Evolutionary conservation across 805 yeast species (phyloP), one percentile per base, ranked within the genome.

Genomic region (Lipomyces orientalis): DNA sequence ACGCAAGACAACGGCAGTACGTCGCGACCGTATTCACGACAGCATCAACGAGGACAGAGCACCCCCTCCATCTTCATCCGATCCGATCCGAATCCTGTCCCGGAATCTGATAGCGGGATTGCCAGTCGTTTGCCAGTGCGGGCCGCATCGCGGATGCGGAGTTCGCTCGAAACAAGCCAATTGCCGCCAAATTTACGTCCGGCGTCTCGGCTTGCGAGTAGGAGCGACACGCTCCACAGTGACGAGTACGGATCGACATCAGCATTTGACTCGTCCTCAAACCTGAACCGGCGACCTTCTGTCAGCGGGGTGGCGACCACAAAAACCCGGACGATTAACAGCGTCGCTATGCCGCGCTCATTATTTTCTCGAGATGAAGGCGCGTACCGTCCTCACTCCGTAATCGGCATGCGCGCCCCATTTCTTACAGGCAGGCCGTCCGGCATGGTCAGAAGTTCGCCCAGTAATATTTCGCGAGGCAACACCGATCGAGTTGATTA

Each of bases 141-240:
- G 2, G 71, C 71, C 6, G 71, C 71, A 8, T 62, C 69, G 22
- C 63, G 71, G 6, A 62, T 68, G 69, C 64, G 51, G 16, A 55
- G 29, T 8, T 68, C 71, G 35, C 63, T 68, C 14, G 71, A 68
- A 39, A 65, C 59, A 7, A 39, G 60, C 25, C 67, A 67, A 22
- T 46, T 64, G n/a, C 70, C 66, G 19, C 58, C 64, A 12, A 56
- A 60, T 6, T 31, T 64, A 46, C 63, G 68, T 9, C 61, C 70
- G n/a, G 64, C 64, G 35, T 67, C 70, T 29, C 64, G 70, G 16
- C 39, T 67, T 56, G 68, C 70, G 34, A 52, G n/a, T 31, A 52
- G 34, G 16, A 25, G 34, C 35, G 55, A 43, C 49, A 43, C 49
- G n/a, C 22, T 43, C 49, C 49, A 16, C 22, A 9, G 49, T 22